A percentile compares a stretch with the other conserved stretches of the same genome.
phyloP scores from a whole-genome alignment of 306 rosid species.

The Rosa persica region DNA sequence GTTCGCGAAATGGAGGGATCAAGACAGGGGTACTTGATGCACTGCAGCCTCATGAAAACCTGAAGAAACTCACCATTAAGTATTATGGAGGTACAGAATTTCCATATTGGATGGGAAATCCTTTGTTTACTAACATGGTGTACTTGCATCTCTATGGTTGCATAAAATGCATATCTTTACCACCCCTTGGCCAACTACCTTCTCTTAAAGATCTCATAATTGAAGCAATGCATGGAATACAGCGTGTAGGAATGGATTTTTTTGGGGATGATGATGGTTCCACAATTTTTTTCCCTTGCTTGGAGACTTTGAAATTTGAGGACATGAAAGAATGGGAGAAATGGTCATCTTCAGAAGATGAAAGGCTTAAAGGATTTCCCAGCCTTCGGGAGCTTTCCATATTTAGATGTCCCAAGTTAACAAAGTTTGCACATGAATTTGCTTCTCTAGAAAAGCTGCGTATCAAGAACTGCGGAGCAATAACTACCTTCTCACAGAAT shows the following conservation, averaged over 20 bases:
- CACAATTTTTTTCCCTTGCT: conserved; percentile 15
- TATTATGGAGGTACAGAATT: conserved; percentile 29
- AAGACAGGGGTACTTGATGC: conserved; percentile 23
- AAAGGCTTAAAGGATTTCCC: conserved; percentile 14
- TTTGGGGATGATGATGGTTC: conserved; percentile 17
- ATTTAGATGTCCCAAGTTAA: conserved; percentile 11
- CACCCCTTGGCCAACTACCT: conserved; percentile 30
- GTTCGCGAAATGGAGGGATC: conserved; percentile 17
- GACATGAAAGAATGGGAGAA: conserved; percentile 30
- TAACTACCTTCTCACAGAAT: background rate
- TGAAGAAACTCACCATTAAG: conserved; percentile 21
- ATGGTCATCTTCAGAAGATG: conserved; percentile 23
- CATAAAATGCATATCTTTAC: conserved; percentile 9
- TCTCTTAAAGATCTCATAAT: conserved; percentile 29
- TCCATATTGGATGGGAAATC: conserved; percentile 28
- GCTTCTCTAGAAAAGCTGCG: conserved; percentile 2
- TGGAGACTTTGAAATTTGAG: conserved; percentile 25
- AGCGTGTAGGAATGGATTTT: conserved; percentile 25
- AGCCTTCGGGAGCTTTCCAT: conserved; percentile 21
- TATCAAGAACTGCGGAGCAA: conserved; percentile 1
- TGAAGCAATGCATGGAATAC: conserved; percentile 10
- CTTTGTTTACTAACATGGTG: background rate
- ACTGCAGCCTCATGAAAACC: conserved; percentile 24
- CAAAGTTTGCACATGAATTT: background rate
- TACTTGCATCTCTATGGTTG: conserved; percentile 10